phyloP scores from a whole-genome alignment of 495 filamentous ascomycete species.

The Xylaria acuta region DNA sequence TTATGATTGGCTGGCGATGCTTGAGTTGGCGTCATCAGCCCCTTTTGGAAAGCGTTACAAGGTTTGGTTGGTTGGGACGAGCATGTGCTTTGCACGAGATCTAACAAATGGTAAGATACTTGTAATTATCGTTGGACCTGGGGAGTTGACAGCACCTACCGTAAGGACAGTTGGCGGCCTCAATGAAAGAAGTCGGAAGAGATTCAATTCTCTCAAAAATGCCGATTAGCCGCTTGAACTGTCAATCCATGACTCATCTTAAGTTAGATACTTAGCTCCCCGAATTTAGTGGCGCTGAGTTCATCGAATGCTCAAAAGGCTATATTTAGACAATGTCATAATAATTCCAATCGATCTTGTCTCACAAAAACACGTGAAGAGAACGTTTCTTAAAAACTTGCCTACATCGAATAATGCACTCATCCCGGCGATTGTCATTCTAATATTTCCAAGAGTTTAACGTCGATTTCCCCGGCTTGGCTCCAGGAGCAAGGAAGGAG shows the following conservation, averaged over 20 bases:
- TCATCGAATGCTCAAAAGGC: not conserved
- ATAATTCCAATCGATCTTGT: not conserved
- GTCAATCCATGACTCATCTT: not conserved
- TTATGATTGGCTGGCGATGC: slow-evolving; percentile 5
- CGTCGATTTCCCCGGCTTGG: slow-evolving; percentile 11
- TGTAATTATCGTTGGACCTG: not conserved
- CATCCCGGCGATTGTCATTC: not conserved
- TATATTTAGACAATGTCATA: not conserved
- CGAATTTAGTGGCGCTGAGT: not conserved
- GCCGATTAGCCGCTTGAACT: not conserved
- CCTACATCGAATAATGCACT: not conserved
- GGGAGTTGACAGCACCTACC: not conserved
- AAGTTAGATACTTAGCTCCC: not conserved
- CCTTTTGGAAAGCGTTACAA: not conserved
- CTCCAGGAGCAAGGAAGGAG: not conserved
- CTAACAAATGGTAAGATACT: not conserved
- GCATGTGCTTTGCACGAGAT: not conserved
- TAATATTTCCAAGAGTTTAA: not conserved
- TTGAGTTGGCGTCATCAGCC: slow-evolving; percentile 4
- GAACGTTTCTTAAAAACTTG: not conserved
- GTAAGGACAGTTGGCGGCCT: too few relatives aligned
- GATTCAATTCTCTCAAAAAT: not conserved
- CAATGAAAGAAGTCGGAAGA: too few relatives aligned
- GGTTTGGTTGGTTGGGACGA: not conserved
- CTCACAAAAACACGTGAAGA: not conserved